Conservation (phyloP, 2,329 filamentous ascomycete species). For the Ustulina deusta region DNA sequence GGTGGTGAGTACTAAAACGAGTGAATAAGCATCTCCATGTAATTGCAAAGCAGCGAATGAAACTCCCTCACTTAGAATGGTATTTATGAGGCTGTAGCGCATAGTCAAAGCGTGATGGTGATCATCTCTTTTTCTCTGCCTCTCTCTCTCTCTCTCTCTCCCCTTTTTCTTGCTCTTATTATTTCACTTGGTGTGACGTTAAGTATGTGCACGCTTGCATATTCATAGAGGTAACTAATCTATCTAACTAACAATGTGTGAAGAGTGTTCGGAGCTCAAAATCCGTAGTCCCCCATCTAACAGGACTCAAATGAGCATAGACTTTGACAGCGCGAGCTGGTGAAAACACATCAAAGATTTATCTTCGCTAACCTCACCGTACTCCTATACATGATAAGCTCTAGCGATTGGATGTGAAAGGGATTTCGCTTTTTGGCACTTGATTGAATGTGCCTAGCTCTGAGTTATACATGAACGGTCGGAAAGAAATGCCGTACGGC, state of each 20-base stretch:
- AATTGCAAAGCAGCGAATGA: too few relatives aligned
- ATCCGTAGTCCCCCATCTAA: neutral
- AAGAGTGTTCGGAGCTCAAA: neutral
- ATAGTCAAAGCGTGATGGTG: too few relatives aligned
- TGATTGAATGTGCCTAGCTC: constrained; percentile 27
- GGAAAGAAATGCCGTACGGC: constrained; percentile 32
- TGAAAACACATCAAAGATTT: neutral
- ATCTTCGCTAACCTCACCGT: neutral
- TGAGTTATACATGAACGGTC: constrained; percentile 23
- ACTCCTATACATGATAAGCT: neutral
- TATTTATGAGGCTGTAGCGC: too few relatives aligned
- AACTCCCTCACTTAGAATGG: too few relatives aligned
- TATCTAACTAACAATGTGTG: neutral
- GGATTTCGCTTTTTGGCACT: constrained; percentile 28
- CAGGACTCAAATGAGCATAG: neutral
- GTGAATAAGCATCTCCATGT: too few relatives aligned
- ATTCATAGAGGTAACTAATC: neutral
- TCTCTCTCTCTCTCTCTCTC: too few relatives aligned
- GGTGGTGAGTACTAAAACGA: too few relatives aligned
- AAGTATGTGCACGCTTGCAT: neutral
- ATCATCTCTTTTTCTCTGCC: too few relatives aligned
- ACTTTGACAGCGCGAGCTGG: neutral
- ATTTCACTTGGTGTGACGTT: neutral
- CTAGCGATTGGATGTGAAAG: constrained; percentile 19
- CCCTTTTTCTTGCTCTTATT: too few relatives aligned